Evolutionary conservation across 2,329 filamentous ascomycete genomes (phyloP), one percentile per base, ranked within the genome.

Genomic region (Colletotrichum nymphaeae): DNA sequence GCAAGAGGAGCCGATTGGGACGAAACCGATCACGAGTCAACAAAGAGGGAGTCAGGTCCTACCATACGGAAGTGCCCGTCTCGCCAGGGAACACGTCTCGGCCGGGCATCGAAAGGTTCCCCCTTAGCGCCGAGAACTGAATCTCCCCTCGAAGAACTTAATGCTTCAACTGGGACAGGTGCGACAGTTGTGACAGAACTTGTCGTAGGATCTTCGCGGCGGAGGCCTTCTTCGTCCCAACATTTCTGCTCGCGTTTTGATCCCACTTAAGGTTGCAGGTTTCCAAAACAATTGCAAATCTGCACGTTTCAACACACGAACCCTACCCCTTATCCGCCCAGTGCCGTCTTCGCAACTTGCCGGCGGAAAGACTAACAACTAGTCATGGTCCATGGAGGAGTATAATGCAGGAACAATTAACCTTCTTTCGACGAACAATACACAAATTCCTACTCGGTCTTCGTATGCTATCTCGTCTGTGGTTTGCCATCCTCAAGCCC

Each of bases 241-340:
- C 35, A n/a, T n/a, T 56, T 42, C 14, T 30, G 14, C 19, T 49
- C 28, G 28, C n/a, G 60, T 53, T 49, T 53, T 53, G 60, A 30
- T 22, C 22, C 8, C n/a, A 19, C 12, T 56, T 49, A 56, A 60
- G 60, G 62, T 71, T 73, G 32, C 71, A 65, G 56, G 62, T 56
- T 57, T 32, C 49, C 71, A 71, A 71, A 73, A 49, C 42, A 67
- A 53, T 30, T 22, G 63, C 32, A 11, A 56, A 35, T 11, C 22
- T 53, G 59, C 56, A 71, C 28, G 71, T 73, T 71, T 71, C 71
- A 52, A 62, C 22, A 22, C 49, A 52, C 52, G 67, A 63, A 62
- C 67, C 66, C 57, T 64, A 66, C 53, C 55, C 59, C 42, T 35
- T 52, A 42, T 9, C n/a, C 16, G 11, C 12, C 32, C 32, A 35